phyloP scores from a whole-genome alignment of 1,284 basidiomycete genomes.

The Cystobasidium pallidum region DNA sequence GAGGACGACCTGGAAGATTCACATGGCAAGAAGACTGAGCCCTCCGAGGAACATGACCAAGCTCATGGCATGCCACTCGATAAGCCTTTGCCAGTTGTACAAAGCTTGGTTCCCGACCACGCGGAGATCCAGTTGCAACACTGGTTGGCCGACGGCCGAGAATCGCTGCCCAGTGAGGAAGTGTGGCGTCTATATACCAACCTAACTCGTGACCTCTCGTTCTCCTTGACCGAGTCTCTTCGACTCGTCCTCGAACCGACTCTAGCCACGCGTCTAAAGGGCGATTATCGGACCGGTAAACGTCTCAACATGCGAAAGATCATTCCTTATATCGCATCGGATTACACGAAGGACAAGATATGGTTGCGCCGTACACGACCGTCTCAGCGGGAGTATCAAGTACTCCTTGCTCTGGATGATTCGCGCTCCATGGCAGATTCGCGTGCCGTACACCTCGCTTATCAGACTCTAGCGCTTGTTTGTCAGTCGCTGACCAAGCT shows the following conservation, averaged over 20 bases:
- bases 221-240: conserved; percentile 91
- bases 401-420: conserved; percentile 93
- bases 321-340: conserved; percentile 96
- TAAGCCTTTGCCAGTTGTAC: not conserved
- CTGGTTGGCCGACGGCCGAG: conserved; percentile 67
- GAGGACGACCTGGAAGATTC: not conserved
- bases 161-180: conserved; percentile 66
- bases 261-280: conserved; percentile 87
- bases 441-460: conserved; percentile 90
- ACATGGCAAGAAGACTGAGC: not conserved
- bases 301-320: conserved; percentile 99
- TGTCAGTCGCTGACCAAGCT: conserved; percentile 86
- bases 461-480: conserved; percentile 90
- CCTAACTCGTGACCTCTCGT: conserved; percentile 87
- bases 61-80: not conserved
- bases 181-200: conserved; percentile 90
- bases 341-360: conserved; percentile 99
- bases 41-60: not conserved
- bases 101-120: not conserved
- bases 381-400: conserved; percentile 92
- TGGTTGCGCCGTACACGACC: conserved; percentile 95
- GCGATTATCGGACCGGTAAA: conserved; percentile 98
- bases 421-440: conserved; percentile 95
- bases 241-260: conserved; percentile 96
- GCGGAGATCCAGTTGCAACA: conserved; percentile 66